These are phyloP conservation scores for Solanum habrochaites DNA, from an alignment of 257 asterid species.

Conservation along the genomic window DNA sequence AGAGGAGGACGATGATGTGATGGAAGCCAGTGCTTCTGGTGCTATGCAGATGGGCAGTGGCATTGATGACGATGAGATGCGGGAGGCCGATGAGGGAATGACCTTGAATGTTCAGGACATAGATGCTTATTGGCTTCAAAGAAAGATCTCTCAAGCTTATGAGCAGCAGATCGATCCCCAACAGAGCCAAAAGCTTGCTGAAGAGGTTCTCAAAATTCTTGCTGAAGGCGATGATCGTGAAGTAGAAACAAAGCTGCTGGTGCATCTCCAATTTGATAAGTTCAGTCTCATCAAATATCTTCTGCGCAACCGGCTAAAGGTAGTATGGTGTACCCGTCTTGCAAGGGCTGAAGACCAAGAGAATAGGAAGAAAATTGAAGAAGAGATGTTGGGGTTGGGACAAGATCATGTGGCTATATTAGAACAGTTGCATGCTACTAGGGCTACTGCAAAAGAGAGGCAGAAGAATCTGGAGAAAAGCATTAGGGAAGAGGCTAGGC, in stretches of 20 bases:
- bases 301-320: conserved; percentile 32
- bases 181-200: conserved; percentile 33
- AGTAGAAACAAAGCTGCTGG: conserved; percentile 25
- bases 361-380: conserved; percentile 18
- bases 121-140: conserved; percentile 40
- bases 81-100: conserved; percentile 21
- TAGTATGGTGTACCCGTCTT: conserved; percentile 35
- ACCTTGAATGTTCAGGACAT: conserved; percentile 37
- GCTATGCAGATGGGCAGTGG: conserved; percentile 38
- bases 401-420: conserved; percentile 24
- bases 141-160: conserved; percentile 36
- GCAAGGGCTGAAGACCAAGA: conserved; percentile 41
- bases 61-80: conserved; percentile 29
- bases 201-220: conserved; percentile 30
- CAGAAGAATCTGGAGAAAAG: conserved; percentile 7
- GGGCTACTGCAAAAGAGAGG: conserved; percentile 34
- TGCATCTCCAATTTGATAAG: conserved; percentile 27
- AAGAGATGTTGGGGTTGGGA: conserved; percentile 25
- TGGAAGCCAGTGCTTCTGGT: conserved; percentile 12
- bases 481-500: conserved; percentile 22
- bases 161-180: conserved; percentile 34
- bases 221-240: conserved; percentile 34
- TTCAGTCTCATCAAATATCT: conserved; percentile 24
- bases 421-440: conserved; percentile 35
- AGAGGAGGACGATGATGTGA: conserved; percentile 26